A percentile compares a stretch with the other conserved stretches of the same genome.
phyloP scores from a whole-genome alignment of 805 yeast species.

The Yarrowia keelungensis region DNA sequence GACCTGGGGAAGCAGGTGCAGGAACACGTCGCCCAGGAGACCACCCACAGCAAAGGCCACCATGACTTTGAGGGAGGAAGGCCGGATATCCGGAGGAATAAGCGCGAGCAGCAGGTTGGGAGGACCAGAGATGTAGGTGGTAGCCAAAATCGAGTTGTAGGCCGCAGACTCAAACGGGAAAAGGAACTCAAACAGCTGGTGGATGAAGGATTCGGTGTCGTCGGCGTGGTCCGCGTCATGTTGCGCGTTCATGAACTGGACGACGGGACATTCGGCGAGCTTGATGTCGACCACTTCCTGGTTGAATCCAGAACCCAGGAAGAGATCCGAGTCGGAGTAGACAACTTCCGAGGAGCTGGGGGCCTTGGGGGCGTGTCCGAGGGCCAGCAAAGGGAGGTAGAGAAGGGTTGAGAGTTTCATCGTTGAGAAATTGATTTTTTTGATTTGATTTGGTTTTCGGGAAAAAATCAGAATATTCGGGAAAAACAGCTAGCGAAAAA shows the following conservation, averaged over 20 bases:
- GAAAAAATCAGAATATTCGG: too few relatives aligned
- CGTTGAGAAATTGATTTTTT: too few relatives aligned
- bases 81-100: slow-evolving; percentile 64
- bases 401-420: slow-evolving; percentile 1
- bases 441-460: too few relatives aligned
- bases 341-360: not conserved
- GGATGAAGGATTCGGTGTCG: slow-evolving; percentile 48
- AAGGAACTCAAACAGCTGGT: slow-evolving; percentile 53
- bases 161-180: slow-evolving; percentile 57
- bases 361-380: slow-evolving; percentile 15
- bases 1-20: slow-evolving; percentile 75
- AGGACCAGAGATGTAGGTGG: slow-evolving; percentile 67
- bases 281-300: slow-evolving; percentile 22
- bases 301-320: slow-evolving; percentile 38
- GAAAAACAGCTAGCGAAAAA: too few relatives aligned
- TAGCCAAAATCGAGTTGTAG: slow-evolving; percentile 67
- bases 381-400: not conserved
- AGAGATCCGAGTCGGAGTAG: slow-evolving; percentile 8
- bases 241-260: slow-evolving; percentile 51
- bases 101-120: slow-evolving; percentile 64
- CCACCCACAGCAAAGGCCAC: slow-evolving; percentile 82
- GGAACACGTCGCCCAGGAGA: slow-evolving; percentile 72
- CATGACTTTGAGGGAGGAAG: slow-evolving; percentile 58
- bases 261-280: slow-evolving; percentile 52
- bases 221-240: slow-evolving; percentile 41